phyloP scores from a whole-genome alignment of 345 rosid species.

The Pugionium cornutum region DNA sequence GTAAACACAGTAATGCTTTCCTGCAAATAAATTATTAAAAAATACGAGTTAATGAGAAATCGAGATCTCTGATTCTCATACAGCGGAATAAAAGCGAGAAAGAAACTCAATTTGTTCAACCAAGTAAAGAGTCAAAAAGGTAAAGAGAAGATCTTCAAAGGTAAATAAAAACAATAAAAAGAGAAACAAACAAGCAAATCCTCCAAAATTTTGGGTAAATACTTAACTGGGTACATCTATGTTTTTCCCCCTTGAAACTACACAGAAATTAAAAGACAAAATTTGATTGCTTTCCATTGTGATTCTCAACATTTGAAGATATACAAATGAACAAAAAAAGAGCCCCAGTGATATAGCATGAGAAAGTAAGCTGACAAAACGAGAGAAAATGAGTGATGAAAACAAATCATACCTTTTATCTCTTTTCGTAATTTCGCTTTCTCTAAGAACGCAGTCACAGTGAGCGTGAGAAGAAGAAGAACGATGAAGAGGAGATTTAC shows the following conservation, averaged over 20 bases:
- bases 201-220: neutral
- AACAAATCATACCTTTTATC: slow-evolving; percentile 20
- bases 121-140: slow-evolving; percentile 4
- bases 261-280: slow-evolving; percentile 5
- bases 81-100: neutral
- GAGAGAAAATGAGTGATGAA: slow-evolving; percentile 30
- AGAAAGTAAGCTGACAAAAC: slow-evolving; percentile 21
- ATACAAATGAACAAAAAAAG: neutral
- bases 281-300: slow-evolving; percentile 12
- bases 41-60: slow-evolving; percentile 21
- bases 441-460: neutral
- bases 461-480: slow-evolving; percentile 7
- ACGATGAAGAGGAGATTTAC: slow-evolving; percentile 19
- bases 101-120: slow-evolving; percentile 1
- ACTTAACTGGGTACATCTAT: slow-evolving; percentile 25
- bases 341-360: slow-evolving; percentile 19
- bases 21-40: slow-evolving; percentile 27
- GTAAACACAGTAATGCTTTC: slow-evolving; percentile 17
- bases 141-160: slow-evolving; percentile 17
- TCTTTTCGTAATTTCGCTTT: neutral
- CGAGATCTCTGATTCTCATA: slow-evolving; percentile 17
- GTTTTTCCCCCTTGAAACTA: neutral
- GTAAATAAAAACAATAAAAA: slow-evolving; percentile 1
- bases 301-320: neutral
- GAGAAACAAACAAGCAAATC: slow-evolving; percentile 23